Evolutionary conservation across 75 land plant genomes (phyloP).

Genomic region (Pinus tabuliformis): DNA sequence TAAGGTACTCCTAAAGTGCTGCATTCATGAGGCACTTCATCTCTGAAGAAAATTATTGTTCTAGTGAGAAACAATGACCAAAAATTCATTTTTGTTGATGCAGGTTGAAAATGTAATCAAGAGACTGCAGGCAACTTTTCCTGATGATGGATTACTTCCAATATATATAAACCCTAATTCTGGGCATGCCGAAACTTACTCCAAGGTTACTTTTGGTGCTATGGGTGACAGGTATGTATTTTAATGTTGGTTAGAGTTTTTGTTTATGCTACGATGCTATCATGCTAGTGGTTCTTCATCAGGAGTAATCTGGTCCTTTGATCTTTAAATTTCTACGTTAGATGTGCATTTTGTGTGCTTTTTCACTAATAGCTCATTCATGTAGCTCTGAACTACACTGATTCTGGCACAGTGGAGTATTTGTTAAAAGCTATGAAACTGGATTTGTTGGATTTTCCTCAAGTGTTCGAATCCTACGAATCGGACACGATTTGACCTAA

Average conservation of each 20-base stretch:
- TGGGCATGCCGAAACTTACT: slow-evolving; percentile 49
- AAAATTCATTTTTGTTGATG: slow-evolving; percentile 6
- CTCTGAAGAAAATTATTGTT: neutral
- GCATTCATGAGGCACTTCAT: too few species aligned
- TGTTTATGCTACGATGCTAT: neutral
- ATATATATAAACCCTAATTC: slow-evolving; percentile 77
- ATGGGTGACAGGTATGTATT: slow-evolving; percentile 96
- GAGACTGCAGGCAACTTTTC: slow-evolving; percentile 64
- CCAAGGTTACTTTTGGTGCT: slow-evolving; percentile 95
- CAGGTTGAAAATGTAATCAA: slow-evolving; percentile 87
- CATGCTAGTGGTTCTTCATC: neutral
- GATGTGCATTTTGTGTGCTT: neutral
- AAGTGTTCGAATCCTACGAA: too few species aligned
- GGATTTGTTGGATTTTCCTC: too few species aligned
- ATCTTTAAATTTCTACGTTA: neutral
- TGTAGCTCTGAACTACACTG: neutral
- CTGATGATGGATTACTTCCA: slow-evolving; percentile 89
- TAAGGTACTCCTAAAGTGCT: neutral
- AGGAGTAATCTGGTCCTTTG: neutral
- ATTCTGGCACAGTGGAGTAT: neutral
- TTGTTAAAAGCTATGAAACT: neutral
- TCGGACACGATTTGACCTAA: too few species aligned
- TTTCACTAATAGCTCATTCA: neutral
- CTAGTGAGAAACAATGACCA: slow-evolving; percentile 1
- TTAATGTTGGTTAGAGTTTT: neutral